Percentiles rank a stretch among this genome's conserved stretches.
Conservation (phyloP, 2,329 filamentous ascomycete genomes). For the Myriosclerotinia scirpicola region DNA sequence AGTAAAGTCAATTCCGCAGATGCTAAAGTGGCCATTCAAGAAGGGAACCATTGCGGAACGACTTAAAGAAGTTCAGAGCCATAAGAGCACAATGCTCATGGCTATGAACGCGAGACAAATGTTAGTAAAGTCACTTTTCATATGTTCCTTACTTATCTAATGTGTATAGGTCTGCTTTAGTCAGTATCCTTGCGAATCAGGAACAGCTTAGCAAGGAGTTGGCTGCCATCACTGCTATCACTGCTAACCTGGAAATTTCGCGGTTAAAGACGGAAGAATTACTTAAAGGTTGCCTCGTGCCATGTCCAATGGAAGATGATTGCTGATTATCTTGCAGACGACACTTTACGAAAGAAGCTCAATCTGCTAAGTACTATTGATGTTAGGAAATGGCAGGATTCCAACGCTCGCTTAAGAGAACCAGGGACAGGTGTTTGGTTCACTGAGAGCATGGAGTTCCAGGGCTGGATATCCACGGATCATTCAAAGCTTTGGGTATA, state of each 20-base stretch:
- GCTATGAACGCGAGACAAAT: constrained; percentile 27
- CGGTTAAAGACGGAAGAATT: not conserved
- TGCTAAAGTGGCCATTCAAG: constrained; percentile 28
- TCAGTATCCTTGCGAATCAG: constrained; percentile 8
- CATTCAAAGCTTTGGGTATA: constrained; percentile 29
- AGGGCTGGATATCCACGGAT: constrained; percentile 20
- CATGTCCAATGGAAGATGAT: not conserved
- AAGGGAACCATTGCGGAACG: constrained; percentile 20
- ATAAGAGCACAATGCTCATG: constrained; percentile 28
- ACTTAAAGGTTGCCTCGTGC: not conserved
- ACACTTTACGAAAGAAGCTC: constrained; percentile 19
- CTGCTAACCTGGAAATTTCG: not conserved
- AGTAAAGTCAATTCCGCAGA: constrained; percentile 6
- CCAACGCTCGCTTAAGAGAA: constrained; percentile 26
- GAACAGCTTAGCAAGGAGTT: not conserved
- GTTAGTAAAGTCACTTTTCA: not conserved
- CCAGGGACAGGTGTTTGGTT: constrained; percentile 32
- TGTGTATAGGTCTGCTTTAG: constrained; percentile 6
- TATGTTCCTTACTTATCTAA: not conserved
- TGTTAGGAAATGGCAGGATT: constrained; percentile 24
- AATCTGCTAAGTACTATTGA: constrained; percentile 23
- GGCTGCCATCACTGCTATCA: not conserved
- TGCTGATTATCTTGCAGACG: constrained; percentile 10
- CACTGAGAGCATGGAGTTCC: constrained; percentile 28
- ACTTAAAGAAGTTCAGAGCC: constrained; percentile 25